These are phyloP conservation scores for Climacium dendroides DNA, from an alignment of 225 moss, liverwort and hornwort species.

Conservation along the genomic window DNA sequence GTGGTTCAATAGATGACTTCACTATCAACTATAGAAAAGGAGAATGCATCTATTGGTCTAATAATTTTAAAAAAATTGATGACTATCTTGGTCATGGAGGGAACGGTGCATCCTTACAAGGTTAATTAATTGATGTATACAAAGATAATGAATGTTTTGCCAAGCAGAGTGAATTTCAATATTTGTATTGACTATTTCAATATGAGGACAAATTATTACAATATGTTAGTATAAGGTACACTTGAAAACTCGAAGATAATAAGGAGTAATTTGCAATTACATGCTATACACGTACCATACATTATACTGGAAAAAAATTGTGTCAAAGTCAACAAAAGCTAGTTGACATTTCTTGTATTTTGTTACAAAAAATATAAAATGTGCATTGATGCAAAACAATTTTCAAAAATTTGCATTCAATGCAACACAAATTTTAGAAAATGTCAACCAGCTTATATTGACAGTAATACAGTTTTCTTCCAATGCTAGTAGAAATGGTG, in stretches of 20 bases:
- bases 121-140: neutral
- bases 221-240: neutral
- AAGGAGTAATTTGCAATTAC: neutral
- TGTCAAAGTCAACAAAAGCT: too few relatives aligned
- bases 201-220: too few relatives aligned
- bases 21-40: neutral
- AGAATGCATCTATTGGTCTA: neutral
- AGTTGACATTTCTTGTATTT: too few relatives aligned
- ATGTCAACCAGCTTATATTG: too few relatives aligned
- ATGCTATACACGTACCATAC: neutral
- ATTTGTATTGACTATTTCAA: neutral
- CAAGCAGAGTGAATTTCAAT: neutral
- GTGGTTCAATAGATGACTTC: neutral
- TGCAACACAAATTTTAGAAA: too few relatives aligned
- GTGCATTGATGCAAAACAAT: too few relatives aligned
- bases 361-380: too few relatives aligned
- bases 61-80: neutral
- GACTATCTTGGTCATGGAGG: neutral
- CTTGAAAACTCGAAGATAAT: neutral
- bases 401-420: too few relatives aligned
- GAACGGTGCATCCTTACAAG: accelerated
- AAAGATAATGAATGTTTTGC: neutral
- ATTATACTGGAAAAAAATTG: too few relatives aligned
- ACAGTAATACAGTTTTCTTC: too few relatives aligned
- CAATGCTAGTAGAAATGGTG: neutral